Base-by-base conservation (phyloP, 202 grass and related monocot genomes). In the Musa balbisiana region DNA sequence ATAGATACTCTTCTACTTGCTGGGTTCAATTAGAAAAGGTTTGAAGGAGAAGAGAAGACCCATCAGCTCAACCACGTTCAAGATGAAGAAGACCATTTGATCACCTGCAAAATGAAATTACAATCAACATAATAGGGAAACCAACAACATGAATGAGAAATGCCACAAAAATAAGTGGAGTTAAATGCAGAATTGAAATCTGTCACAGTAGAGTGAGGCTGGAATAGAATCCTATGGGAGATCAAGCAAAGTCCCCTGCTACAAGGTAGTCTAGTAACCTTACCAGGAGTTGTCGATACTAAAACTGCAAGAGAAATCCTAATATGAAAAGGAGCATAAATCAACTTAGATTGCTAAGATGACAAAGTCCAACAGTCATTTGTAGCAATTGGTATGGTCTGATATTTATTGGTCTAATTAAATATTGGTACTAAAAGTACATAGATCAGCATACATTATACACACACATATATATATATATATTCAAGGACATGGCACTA, bases 81-180 rank as follows among this genome's bases (percentile, higher is more conserved):
- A n/a, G 79, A 87, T 68, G 54, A 96, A 74, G 72, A 96, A 96
- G 68, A 96, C 60, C 22, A 96, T 79, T 22, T 92, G 84, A 87
- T 96, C 92, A 51, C 89, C 92, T 96, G 78, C 72, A 80, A 24
- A 58, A 53, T 16, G 62, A 27, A 51, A 79, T 72, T 0, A 62
- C 58, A 62, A 20, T 2, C 27, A 33, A 43, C 13, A 16, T 1
- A 33, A 8, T 43, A 49, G 12, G 5, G 14, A 67, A 67, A 16
- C 0, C 4, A 8, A 43, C 33, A 68, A 43, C 2, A 67, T 14
- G 3, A 33, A 68, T 68, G 5, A 15, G 16, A 8, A 12, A 43
- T 14, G 2, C 27, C 23, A 10, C 10, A 24, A 33, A 26, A 67
- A 67, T 14, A 33, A 67, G 11, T 12, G n/a, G 0, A 43, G 33